Evolutionary conservation across 768 basidiomycete species (phyloP).

Genomic region (Butyriboletus loyo): DNA sequence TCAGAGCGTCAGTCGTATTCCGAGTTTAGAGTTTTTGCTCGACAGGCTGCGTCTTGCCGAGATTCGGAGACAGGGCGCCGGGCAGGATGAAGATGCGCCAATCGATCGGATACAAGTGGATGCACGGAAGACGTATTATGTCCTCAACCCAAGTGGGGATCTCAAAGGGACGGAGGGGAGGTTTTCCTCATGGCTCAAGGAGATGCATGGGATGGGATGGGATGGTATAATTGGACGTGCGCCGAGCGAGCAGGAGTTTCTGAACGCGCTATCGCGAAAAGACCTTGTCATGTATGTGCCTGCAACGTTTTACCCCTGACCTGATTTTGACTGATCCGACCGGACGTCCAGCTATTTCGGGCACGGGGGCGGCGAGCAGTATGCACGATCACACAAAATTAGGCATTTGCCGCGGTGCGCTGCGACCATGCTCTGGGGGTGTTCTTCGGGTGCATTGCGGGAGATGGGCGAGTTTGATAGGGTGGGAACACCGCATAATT

Average conservation of each 20-base stretch:
- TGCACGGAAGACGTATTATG: conserved; percentile 68
- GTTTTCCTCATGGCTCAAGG: conserved; percentile 74
- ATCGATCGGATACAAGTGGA: conserved; percentile 58
- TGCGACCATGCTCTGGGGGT: conserved; percentile 97
- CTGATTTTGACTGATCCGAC: background rate
- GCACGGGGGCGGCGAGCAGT: conserved; percentile 95
- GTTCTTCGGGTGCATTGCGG: conserved; percentile 84
- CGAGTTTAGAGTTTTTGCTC: conserved; percentile 81
- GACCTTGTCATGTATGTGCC: conserved; percentile 87
- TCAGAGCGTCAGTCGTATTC: conserved; percentile 88
- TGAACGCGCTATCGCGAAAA: conserved; percentile 62
- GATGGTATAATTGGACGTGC: conserved; percentile 70
- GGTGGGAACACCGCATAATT: conserved; percentile 88
- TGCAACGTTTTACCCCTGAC: background rate
- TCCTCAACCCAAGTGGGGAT: conserved; percentile 93
- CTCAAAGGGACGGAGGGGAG: conserved; percentile 77
- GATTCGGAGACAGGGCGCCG: conserved; percentile 32
- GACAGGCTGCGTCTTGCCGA: conserved; percentile 72
- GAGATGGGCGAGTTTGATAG: conserved; percentile 96
- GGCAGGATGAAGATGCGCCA: conserved; percentile 12
- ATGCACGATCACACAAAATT: conserved; percentile 83
- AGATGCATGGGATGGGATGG: conserved; percentile 79
- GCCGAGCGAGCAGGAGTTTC: conserved; percentile 83
- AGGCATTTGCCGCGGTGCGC: conserved; percentile 83
- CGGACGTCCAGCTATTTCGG: conserved; percentile 78